phyloP scores from a whole-genome alignment of 768 basidiomycete species.

The Guyanaporus albipodus region DNA sequence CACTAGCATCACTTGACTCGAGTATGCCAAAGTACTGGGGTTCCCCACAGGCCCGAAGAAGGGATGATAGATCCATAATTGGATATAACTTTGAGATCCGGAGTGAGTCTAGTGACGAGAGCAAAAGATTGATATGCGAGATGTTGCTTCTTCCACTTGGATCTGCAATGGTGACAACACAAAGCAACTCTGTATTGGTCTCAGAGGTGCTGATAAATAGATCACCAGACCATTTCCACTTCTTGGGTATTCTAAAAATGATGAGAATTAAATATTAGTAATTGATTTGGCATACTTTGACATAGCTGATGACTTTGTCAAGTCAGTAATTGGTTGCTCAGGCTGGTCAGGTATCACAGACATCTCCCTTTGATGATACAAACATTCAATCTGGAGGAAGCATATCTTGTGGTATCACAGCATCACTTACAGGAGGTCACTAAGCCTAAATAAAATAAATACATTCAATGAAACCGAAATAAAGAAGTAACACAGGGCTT shows the following conservation, averaged over 20 bases:
- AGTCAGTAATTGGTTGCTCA: conserved; percentile 2
- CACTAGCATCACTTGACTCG: conserved; percentile 36
- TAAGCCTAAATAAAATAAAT: conserved; percentile 15
- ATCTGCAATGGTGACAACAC: conserved; percentile 48
- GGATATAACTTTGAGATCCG: conserved; percentile 47
- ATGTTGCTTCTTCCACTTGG: conserved; percentile 40
- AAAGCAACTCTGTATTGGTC: conserved; percentile 41
- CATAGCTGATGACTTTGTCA: conserved; percentile 15
- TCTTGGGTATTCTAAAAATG: conserved; percentile 47
- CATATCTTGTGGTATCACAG: neutral
- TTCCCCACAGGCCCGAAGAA: conserved; percentile 48
- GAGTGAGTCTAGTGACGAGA: conserved; percentile 41
- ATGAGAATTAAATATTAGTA: conserved; percentile 3
- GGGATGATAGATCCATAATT: conserved; percentile 40
- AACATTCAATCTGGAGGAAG: neutral
- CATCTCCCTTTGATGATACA: conserved; percentile 15
- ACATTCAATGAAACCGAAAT: neutral
- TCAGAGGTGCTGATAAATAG: conserved; percentile 40
- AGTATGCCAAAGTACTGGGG: conserved; percentile 53
- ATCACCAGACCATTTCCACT: conserved; percentile 64
- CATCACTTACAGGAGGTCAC: conserved; percentile 22
- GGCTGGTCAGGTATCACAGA: conserved; percentile 1
- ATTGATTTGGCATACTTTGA: conserved; percentile 23
- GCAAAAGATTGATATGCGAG: conserved; percentile 46
- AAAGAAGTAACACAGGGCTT: neutral